A percentile compares a stretch with the other conserved stretches of the same genome.
Conservation (phyloP, 768 basidiomycete genomes). For the Asterophora parasitica region DNA sequence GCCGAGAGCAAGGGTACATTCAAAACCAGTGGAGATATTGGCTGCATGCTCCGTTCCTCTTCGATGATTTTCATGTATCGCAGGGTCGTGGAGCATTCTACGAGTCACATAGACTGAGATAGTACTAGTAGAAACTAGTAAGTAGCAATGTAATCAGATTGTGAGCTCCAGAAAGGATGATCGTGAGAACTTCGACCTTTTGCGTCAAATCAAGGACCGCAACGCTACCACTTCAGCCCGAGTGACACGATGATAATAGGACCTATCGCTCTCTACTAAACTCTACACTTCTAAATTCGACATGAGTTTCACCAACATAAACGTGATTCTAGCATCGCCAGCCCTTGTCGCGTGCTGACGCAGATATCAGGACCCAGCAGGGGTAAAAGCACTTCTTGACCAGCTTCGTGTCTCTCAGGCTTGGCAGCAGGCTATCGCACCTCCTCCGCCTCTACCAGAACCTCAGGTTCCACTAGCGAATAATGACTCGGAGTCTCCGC, state of each 20-base stretch:
- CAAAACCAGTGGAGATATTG: no score
- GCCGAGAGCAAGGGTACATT: no score
- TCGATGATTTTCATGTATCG: no score
- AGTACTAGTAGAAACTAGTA: no score
- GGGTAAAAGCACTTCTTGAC: constrained; percentile 68
- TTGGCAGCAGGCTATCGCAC: constrained; percentile 48
- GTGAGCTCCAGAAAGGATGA: no score
- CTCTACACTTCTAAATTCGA: background rate
- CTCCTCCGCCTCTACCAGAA: constrained; percentile 2
- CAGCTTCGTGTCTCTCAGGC: constrained; percentile 62
- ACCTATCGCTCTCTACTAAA: background rate
- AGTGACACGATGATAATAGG: background rate
- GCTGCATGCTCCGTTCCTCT: no score
- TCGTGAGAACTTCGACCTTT: background rate
- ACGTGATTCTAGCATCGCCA: constrained; percentile 34
- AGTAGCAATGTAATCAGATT: no score
- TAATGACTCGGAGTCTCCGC: constrained; percentile 1
- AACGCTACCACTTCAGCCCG: no score
- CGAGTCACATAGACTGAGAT: no score
- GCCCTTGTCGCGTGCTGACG: constrained; percentile 7
- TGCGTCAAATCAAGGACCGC: background rate
- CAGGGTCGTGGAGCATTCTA: no score
- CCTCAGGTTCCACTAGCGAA: constrained; percentile 4
- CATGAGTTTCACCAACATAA: constrained; percentile 54
- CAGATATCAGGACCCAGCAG: constrained; percentile 51